A percentile compares a stretch with the other conserved stretches of the same genome.
Evolutionary conservation across 192 early-diverging fungal genomes (phyloP).

Genomic region (Rhizoclosmatium sp.): DNA sequence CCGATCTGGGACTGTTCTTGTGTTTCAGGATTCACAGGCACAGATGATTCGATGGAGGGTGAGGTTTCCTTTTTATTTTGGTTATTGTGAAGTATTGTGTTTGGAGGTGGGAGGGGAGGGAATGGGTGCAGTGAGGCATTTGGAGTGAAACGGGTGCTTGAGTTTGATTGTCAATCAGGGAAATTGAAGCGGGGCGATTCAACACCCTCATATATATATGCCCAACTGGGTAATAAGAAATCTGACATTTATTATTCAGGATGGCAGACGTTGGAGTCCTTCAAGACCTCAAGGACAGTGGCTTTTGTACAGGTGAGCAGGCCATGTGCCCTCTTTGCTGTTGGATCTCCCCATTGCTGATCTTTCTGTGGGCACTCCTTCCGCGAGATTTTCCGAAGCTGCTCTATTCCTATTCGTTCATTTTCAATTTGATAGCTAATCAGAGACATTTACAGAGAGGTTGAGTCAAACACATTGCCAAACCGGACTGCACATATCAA

Average conservation of each 20-base stretch:
- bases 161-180: neutral
- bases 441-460: neutral
- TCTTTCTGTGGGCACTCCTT: neutral
- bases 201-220: neutral
- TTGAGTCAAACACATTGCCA: neutral
- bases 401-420: neutral
- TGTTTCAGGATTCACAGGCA: neutral
- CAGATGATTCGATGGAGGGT: neutral
- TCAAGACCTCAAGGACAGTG: conserved; percentile 9
- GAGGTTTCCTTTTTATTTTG: neutral
- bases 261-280: neutral
- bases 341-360: neutral
- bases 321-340: neutral
- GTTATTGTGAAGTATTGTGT: neutral
- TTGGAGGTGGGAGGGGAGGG: no score
- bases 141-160: no score
- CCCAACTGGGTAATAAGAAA: neutral
- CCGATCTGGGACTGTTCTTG: neutral
- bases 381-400: neutral
- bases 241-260: neutral
- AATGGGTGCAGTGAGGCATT: no score
- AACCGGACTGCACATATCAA: neutral
- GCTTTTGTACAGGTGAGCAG: neutral
- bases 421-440: neutral
- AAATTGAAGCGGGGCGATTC: neutral